A percentile compares a stretch with the other conserved stretches of the same genome.
Conservation (phyloP, 1,284 basidiomycete species). For the Wallemia ichthyophaga region DNA sequence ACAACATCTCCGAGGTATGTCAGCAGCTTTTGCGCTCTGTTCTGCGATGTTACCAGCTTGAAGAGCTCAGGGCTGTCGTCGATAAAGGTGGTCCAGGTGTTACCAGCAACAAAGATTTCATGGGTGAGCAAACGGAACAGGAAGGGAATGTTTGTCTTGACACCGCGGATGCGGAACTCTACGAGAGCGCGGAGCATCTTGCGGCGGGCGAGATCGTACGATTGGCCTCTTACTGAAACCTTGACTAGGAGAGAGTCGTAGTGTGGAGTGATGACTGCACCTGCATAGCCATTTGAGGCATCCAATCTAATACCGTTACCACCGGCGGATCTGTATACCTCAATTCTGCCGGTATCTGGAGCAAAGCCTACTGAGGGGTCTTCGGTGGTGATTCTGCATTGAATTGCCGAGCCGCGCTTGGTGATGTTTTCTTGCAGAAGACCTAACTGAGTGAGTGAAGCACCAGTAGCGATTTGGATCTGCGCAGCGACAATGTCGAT, state of each 20-base stretch:
- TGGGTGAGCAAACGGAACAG: conserved; percentile 94
- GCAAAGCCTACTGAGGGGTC: conserved; percentile 74
- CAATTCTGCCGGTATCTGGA: conserved; percentile 96
- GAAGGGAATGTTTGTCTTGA: conserved; percentile 57
- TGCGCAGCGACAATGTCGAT: conserved; percentile 96
- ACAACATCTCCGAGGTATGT: conserved; percentile 91
- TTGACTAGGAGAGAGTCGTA: conserved; percentile 97
- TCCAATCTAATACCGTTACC: conserved; percentile 96
- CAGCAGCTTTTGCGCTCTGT: conserved; percentile 89
- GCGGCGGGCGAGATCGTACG: conserved; percentile 88
- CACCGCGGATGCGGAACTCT: conserved; percentile 97
- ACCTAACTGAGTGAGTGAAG: conserved; percentile 77
- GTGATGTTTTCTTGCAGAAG: conserved; percentile 88
- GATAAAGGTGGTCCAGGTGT: conserved; percentile 99
- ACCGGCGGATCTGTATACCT: conserved; percentile 93
- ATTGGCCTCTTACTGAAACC: conserved; percentile 81
- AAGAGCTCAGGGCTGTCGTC: conserved; percentile 97
- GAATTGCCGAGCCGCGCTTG: conserved; percentile 89
- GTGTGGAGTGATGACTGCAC: conserved; percentile 96
- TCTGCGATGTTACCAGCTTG: conserved; percentile 90
- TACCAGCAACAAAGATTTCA: conserved; percentile 77
- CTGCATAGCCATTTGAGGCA: conserved; percentile 89
- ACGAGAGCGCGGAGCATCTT: conserved; percentile 98
- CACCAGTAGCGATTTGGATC: conserved; percentile 93
- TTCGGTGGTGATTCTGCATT: conserved; percentile 98